Conservation (phyloP, 179 eudicot genomes). For the Silene coronaria region DNA sequence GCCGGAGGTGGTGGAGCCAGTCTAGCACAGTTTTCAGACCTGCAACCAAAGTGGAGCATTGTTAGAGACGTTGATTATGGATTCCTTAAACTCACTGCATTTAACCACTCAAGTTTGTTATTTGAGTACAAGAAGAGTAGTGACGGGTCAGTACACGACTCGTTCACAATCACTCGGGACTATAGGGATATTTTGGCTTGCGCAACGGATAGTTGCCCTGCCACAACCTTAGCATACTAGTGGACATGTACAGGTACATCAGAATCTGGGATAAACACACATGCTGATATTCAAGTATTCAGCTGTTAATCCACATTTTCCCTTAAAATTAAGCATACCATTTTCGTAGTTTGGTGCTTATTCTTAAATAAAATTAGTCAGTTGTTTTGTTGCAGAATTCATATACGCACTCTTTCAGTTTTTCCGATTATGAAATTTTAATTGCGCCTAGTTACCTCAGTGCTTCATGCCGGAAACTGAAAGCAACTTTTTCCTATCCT, state of each 20-base stretch:
- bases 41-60: constrained; percentile 60
- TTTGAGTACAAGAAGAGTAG: constrained; percentile 73
- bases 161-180: constrained; percentile 59
- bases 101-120: constrained; percentile 52
- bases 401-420: not conserved
- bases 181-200: constrained; percentile 76
- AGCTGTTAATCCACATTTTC: not conserved
- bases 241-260: not conserved
- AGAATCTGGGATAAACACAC: constrained; percentile 2
- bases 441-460: not conserved
- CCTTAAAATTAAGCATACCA: too few relatives aligned
- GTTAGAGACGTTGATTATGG: constrained; percentile 61
- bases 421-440: not conserved
- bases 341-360: not conserved
- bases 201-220: constrained; percentile 63
- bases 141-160: constrained; percentile 64
- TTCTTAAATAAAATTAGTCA: not conserved
- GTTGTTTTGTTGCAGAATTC: not conserved
- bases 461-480: not conserved
- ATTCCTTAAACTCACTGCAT: constrained; percentile 64
- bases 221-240: constrained; percentile 43
- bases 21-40: constrained; percentile 37
- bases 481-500: not conserved
- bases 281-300: constrained; percentile 12
- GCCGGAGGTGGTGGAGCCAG: constrained; percentile 76